These are phyloP conservation scores for Cryptococcus depauperatus DNA, from an alignment of 1,284 basidiomycete species.

Conservation along the genomic window DNA sequence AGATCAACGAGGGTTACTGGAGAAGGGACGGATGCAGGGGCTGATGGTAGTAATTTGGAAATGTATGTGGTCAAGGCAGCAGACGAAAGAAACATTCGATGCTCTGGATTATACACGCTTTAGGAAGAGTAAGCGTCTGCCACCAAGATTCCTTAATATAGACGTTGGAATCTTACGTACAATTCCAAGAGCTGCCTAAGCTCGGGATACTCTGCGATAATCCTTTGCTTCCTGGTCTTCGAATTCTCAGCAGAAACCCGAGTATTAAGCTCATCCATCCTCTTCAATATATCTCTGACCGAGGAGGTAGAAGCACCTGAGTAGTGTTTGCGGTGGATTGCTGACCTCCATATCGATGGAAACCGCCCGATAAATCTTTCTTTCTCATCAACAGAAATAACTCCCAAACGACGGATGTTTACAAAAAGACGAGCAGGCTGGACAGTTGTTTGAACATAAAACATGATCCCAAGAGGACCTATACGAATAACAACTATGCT, in stretches of 20 bases:
- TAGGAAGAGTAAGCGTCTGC: background rate
- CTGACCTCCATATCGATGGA: background rate
- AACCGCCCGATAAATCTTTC: no score
- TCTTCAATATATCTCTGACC: slow-evolving; percentile 9
- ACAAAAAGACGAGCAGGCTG: no score
- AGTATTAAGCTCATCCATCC: slow-evolving; percentile 20
- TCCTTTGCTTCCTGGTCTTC: slow-evolving; percentile 18
- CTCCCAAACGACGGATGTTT: no score
- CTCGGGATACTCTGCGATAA: slow-evolving; percentile 32
- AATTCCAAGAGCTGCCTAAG: slow-evolving; percentile 28
- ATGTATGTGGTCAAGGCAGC: slow-evolving; percentile 5
- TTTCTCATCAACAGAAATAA: no score
- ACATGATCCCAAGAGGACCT: no score
- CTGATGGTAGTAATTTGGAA: background rate
- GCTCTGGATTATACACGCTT: slow-evolving; percentile 26
- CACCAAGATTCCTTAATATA: background rate
- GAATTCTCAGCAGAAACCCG: slow-evolving; percentile 22
- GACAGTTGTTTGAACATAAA: no score
- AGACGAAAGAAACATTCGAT: slow-evolving; percentile 10
- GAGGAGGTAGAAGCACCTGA: background rate
- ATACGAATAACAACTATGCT: no score
- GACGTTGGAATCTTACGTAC: slow-evolving; percentile 18
- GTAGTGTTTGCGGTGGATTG: background rate
- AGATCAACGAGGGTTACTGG: slow-evolving; percentile 12
- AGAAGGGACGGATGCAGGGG: background rate